These are phyloP conservation scores for Fimicolochytrium jonesii DNA, from an alignment of 192 early-diverging fungal species.

Conservation along the genomic window DNA sequence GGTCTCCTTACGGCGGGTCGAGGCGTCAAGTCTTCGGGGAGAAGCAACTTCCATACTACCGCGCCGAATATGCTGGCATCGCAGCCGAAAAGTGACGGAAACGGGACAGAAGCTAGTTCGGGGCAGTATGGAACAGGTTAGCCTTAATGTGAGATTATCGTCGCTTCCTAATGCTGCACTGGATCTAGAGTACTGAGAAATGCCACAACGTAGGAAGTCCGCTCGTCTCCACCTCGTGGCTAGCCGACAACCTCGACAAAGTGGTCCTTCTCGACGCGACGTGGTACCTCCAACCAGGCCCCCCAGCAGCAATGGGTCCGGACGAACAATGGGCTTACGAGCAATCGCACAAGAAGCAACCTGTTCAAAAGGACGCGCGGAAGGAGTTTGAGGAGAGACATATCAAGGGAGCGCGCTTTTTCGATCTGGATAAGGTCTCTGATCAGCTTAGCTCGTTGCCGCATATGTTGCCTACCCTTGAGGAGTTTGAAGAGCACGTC, in stretches of 20 bases:
- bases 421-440: slow-evolving; percentile 85
- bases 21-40: no score
- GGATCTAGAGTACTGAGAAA: no score
- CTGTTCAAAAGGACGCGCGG: slow-evolving; percentile 14
- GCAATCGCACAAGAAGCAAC: no score
- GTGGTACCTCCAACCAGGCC: slow-evolving; percentile 83
- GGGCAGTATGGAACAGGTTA: no score
- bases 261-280: slow-evolving; percentile 85
- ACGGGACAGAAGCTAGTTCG: no score
- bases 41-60: no score
- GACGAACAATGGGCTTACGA: slow-evolving; percentile 30
- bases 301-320: slow-evolving; percentile 20
- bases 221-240: slow-evolving; percentile 59
- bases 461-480: slow-evolving; percentile 83
- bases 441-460: slow-evolving; percentile 69
- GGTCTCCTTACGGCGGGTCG: no score
- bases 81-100: no score
- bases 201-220: no score
- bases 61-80: no score
- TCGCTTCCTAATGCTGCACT: no score
- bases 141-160: no score
- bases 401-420: slow-evolving; percentile 73
- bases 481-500: slow-evolving; percentile 71
- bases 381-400: slow-evolving; percentile 65
- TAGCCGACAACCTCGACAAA: slow-evolving; percentile 49